Conservation (phyloP, 2,329 filamentous ascomycete species). For the Penicillium sclerotiorum region DNA sequence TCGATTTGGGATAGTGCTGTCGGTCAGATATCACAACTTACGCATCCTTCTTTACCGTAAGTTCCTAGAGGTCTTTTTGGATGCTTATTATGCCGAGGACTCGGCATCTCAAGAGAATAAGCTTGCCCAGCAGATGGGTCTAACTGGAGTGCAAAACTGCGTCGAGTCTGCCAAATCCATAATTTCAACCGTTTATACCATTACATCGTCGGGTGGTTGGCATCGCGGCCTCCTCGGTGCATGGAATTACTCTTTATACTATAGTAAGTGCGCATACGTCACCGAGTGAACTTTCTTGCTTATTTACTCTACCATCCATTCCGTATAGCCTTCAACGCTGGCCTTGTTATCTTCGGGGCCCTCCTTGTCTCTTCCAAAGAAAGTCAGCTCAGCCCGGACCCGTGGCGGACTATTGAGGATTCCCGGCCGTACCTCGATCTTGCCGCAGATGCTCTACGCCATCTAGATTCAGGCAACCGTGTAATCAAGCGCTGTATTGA, state of each 20-base stretch:
- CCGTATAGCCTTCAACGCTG: constrained; percentile 34
- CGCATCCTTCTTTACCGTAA: constrained; percentile 47
- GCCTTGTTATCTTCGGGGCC: constrained; percentile 36
- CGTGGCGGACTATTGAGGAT: constrained; percentile 9
- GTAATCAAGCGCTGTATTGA: constrained; percentile 33
- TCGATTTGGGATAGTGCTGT: constrained; percentile 47
- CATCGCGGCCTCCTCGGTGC: constrained; percentile 30
- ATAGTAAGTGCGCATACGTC: constrained; percentile 32
- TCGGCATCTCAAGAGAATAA: constrained; percentile 17
- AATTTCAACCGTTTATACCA: constrained; percentile 29
- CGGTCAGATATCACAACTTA: constrained; percentile 46
- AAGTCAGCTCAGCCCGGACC: constrained; percentile 8
- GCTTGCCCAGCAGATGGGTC: constrained; percentile 34
- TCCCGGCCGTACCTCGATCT: constrained; percentile 20
- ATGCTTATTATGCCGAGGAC: constrained; percentile 16
- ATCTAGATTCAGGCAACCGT: constrained; percentile 32
- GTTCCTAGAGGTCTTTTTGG: constrained; percentile 43
- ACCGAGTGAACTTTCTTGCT: background rate
- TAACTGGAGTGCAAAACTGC: constrained; percentile 36
- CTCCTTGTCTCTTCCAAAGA: constrained; percentile 23
- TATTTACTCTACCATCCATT: constrained; percentile 2
- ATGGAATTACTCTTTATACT: constrained; percentile 38
- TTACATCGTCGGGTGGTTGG: constrained; percentile 21
- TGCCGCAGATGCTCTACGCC: constrained; percentile 26
- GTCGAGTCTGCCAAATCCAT: constrained; percentile 34